Evolutionary conservation across 2,329 filamentous ascomycete species (phyloP).

Genomic region (Aspergillus transmontanensis): DNA sequence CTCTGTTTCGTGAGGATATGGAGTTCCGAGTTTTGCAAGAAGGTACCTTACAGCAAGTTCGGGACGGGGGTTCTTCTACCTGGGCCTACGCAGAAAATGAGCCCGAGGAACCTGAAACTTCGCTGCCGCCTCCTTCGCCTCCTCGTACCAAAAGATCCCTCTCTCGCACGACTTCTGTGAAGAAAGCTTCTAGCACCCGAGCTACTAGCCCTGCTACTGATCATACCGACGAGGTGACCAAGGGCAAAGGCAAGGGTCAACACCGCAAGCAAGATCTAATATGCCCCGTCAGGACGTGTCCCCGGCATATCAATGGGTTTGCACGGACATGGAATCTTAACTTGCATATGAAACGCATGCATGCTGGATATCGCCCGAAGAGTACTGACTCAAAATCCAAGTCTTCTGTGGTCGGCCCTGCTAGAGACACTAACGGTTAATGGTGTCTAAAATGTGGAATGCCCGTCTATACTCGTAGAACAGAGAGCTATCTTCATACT

Average conservation of each 20-base stretch:
- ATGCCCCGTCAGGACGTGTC: conserved; percentile 35
- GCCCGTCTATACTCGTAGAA: background rate
- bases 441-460: background rate
- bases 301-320: conserved; percentile 35
- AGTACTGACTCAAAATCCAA: conserved; percentile 4
- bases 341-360: conserved; percentile 37
- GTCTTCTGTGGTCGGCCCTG: background rate
- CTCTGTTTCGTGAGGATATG: conserved; percentile 75
- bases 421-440: background rate
- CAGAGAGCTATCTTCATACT: background rate
- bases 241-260: conserved; percentile 25
- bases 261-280: conserved; percentile 32
- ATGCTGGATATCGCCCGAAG: conserved; percentile 24
- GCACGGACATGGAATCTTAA: conserved; percentile 42
- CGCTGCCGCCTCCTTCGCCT: conserved; percentile 7
- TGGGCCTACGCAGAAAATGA: conserved; percentile 39
- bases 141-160: conserved; percentile 6
- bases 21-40: conserved; percentile 60
- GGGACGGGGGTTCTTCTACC: conserved; percentile 23
- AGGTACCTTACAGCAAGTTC: conserved; percentile 24
- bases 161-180: conserved; percentile 15
- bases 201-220: conserved; percentile 13
- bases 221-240: background rate
- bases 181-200: conserved; percentile 11
- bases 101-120: conserved; percentile 20